Percentiles rank a stretch among this genome's conserved stretches.
These are phyloP conservation scores for Cyclostephanos tholiformis DNA, from an alignment of 108 stramenopile species.

Conservation along the genomic window DNA sequence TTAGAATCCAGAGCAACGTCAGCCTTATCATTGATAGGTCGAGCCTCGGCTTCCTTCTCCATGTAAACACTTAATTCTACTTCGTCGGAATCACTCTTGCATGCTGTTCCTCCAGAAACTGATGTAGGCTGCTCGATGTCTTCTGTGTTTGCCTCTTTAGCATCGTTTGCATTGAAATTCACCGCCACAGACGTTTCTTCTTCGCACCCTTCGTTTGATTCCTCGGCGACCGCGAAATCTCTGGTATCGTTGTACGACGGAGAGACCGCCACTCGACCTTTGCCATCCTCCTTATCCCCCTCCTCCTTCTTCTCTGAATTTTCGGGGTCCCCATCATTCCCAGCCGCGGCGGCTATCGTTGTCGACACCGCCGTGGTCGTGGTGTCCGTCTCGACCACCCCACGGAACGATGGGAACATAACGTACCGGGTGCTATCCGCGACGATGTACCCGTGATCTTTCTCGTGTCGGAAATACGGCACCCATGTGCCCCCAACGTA, in stretches of 20 bases:
- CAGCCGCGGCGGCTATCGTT: not conserved
- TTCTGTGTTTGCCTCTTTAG: not conserved
- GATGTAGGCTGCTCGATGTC: not conserved
- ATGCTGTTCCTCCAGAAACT: not conserved
- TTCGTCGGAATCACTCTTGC: not conserved
- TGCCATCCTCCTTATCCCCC: not conserved
- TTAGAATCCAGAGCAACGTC: no score
- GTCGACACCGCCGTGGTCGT: no score
- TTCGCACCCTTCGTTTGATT: no score
- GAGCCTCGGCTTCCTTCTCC: not conserved
- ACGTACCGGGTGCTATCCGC: slow-evolving; percentile 82
- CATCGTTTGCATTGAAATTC: not conserved
- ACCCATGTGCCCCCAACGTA: slow-evolving; percentile 42
- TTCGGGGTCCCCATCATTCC: not conserved
- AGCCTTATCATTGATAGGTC: not conserved
- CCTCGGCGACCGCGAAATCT: not conserved
- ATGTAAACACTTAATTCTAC: not conserved
- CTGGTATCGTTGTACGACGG: not conserved
- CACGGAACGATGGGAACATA: slow-evolving; percentile 63
- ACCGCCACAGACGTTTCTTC: not conserved
- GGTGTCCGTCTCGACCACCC: slow-evolving; percentile 24
- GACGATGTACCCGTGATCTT: slow-evolving; percentile 77
- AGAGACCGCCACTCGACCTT: no score
- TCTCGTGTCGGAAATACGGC: slow-evolving; percentile 58
- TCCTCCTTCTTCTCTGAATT: not conserved